Evolutionary conservation across 1,284 basidiomycete species (phyloP).

Genomic region (Exobasidium cylindrosporum): DNA sequence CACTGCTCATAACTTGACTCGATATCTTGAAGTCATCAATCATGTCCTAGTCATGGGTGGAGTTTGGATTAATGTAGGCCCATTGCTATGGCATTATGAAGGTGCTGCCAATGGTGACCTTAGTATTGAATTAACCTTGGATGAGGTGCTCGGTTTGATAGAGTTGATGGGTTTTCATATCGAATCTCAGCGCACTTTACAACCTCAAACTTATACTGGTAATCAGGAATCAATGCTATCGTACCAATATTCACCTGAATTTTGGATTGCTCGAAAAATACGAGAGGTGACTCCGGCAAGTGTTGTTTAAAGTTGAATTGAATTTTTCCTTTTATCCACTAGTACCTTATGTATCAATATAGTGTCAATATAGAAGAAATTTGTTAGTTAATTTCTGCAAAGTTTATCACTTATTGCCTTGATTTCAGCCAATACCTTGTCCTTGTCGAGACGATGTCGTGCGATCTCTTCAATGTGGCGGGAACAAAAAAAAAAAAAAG

Average conservation of each 20-base stretch:
- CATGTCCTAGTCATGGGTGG: slow-evolving; percentile 45
- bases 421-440: slow-evolving; percentile 6
- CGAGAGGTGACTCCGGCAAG: slow-evolving; percentile 33
- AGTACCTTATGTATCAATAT: too few species aligned
- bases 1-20: slow-evolving; percentile 62
- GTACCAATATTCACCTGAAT: slow-evolving; percentile 72
- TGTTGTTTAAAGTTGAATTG: slow-evolving; percentile 22
- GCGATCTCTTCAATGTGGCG: slow-evolving; percentile 12
- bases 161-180: slow-evolving; percentile 77
- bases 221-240: slow-evolving; percentile 79
- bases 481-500: neutral
- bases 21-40: slow-evolving; percentile 52
- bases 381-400: too few species aligned
- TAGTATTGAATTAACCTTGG: slow-evolving; percentile 76
- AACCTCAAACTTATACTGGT: slow-evolving; percentile 77
- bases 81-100: slow-evolving; percentile 93
- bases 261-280: slow-evolving; percentile 54
- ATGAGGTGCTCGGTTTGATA: slow-evolving; percentile 78
- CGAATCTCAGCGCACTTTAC: slow-evolving; percentile 73
- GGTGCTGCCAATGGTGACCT: slow-evolving; percentile 59
- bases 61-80: slow-evolving; percentile 62
- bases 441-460: slow-evolving; percentile 15
- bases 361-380: too few species aligned
- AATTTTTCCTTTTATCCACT: neutral
- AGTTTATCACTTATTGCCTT: too few species aligned